Evolutionary conservation across 1,284 basidiomycete genomes (phyloP).

Genomic region (Papiliotrema laurentii): DNA sequence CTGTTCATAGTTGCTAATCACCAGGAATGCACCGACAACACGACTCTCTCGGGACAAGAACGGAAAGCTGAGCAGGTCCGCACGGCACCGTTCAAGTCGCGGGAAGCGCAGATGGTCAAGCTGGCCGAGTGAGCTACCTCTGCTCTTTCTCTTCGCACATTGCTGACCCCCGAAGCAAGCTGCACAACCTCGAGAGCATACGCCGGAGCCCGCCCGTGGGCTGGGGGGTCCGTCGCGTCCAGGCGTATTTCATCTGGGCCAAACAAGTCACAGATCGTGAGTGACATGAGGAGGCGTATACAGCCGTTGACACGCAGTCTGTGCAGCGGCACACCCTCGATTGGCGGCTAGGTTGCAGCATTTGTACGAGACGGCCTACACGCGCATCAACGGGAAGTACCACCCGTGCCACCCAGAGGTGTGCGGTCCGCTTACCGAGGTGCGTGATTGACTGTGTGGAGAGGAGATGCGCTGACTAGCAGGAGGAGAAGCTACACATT

Average conservation of each 20-base stretch:
- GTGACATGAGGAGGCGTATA: slow-evolving; percentile 2
- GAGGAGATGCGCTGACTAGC: not conserved
- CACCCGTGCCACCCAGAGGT: slow-evolving; percentile 43
- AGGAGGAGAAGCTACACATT: slow-evolving; percentile 39
- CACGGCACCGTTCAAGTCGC: slow-evolving; percentile 39
- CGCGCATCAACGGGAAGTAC: slow-evolving; percentile 36
- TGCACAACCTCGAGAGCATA: slow-evolving; percentile 48
- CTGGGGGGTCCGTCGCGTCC: slow-evolving; percentile 42
- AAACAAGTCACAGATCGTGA: slow-evolving; percentile 48
- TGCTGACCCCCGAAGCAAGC: slow-evolving; percentile 34
- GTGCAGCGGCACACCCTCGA: slow-evolving; percentile 38
- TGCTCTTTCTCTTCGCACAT: not conserved
- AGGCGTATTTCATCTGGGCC: slow-evolving; percentile 48
- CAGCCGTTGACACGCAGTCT: slow-evolving; percentile 20
- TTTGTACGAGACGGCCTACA: slow-evolving; percentile 45
- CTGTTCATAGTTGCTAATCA: not conserved
- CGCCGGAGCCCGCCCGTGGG: slow-evolving; percentile 42
- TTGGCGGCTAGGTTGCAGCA: slow-evolving; percentile 34
- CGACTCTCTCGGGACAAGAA: slow-evolving; percentile 25
- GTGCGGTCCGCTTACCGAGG: slow-evolving; percentile 40
- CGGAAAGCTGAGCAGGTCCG: slow-evolving; percentile 47
- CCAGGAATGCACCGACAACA: slow-evolving; percentile 45
- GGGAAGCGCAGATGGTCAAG: slow-evolving; percentile 48
- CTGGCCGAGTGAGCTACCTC: slow-evolving; percentile 39
- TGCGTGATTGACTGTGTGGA: not conserved